Evolutionary conservation across 2,329 filamentous ascomycete species (phyloP).

Genomic region (Fusarium bulbicola): DNA sequence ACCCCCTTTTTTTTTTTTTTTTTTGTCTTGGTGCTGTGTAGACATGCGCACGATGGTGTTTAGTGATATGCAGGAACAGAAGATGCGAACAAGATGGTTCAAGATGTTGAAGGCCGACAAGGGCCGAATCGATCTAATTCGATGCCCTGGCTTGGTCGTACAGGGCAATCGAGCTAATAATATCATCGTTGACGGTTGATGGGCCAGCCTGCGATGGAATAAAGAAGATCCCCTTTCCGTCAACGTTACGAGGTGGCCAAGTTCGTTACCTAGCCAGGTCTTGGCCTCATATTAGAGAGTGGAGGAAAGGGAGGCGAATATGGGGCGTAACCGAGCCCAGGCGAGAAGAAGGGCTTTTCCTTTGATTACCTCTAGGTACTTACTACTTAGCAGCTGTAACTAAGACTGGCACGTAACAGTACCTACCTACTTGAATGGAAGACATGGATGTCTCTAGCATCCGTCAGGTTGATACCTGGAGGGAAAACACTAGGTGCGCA

Average conservation of each 20-base stretch:
- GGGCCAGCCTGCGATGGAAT: constrained; percentile 14
- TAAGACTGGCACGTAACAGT: neutral
- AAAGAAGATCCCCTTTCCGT: constrained; percentile 20
- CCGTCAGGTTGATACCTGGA: neutral
- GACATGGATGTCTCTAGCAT: neutral
- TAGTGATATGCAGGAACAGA: neutral
- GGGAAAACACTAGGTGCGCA: neutral
- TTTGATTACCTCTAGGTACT: constrained; percentile 10
- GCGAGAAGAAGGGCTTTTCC: constrained; percentile 1
- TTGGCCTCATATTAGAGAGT: constrained; percentile 15
- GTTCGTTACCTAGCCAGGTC: constrained; percentile 1
- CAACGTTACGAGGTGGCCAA: neutral
- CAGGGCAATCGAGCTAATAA: constrained; percentile 35
- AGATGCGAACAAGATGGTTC: neutral
- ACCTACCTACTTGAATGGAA: neutral
- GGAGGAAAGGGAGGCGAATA: constrained; percentile 24
- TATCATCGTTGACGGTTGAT: constrained; percentile 18
- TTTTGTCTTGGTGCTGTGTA: constrained; percentile 10
- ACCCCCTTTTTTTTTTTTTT: constrained; percentile 9
- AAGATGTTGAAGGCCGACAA: constrained; percentile 7
- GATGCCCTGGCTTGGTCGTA: constrained; percentile 24
- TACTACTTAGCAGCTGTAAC: neutral
- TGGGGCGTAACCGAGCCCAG: constrained; percentile 12
- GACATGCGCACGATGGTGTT: neutral
- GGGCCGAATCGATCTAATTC: constrained; percentile 15